Conservation (phyloP, 1,284 basidiomycete genomes). For the Phellinidium pouzarii region DNA sequence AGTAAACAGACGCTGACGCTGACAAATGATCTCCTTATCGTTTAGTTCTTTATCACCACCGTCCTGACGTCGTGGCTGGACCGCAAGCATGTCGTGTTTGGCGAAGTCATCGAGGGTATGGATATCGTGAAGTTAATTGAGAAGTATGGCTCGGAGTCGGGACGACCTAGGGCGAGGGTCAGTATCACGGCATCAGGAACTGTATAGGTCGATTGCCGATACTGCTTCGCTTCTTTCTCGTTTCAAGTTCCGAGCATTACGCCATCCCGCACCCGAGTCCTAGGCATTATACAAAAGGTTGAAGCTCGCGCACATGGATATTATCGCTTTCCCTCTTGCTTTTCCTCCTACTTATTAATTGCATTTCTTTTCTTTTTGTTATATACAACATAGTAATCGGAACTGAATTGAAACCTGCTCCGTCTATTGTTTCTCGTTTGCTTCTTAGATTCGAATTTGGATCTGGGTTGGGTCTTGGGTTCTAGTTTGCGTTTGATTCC, state of each 20-base stretch:
- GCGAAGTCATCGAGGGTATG: conserved; percentile 58
- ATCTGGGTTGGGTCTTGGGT: no score
- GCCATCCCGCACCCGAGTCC: no score
- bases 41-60: conserved; percentile 62
- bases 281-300: neutral
- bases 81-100: conserved; percentile 77
- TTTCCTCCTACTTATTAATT: no score
- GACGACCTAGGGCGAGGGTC: conserved; percentile 41
- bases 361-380: no score
- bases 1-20: neutral
- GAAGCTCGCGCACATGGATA: neutral
- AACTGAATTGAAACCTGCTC: no score
- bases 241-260: no score
- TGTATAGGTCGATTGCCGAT: conserved; percentile 30
- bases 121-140: conserved; percentile 66
- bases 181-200: conserved; percentile 48
- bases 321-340: no score
- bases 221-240: no score
- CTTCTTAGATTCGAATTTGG: no score
- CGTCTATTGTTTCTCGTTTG: no score
- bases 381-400: no score
- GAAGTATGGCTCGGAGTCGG: conserved; percentile 42
- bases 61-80: conserved; percentile 69
- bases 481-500: no score
- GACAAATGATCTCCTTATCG: neutral